Evolutionary conservation across 345 rosid genomes (phyloP), one percentile per base, ranked within the genome.

Genomic region (Euphorbia pulcherrima): DNA sequence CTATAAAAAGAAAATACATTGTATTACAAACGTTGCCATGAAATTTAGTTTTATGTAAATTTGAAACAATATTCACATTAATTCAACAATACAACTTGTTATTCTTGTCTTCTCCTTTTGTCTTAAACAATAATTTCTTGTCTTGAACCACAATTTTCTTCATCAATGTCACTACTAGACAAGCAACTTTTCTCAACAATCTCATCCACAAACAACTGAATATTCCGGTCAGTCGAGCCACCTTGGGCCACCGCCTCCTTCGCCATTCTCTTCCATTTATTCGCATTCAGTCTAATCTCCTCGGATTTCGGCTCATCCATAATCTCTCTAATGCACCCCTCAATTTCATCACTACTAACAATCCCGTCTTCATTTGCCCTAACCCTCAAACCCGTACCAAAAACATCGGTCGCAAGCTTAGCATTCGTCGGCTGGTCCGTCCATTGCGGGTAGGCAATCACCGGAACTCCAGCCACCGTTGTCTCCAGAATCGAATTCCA

Each of bases 391-490:
- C 88, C 88, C 2, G 73, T 72, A 39, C 72, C 74, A 13, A 82
- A 81, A 51, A 84, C 84, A 62, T 82, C 84, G 5, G 57, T 67
- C 0, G 82, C 28, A 55, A 82, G 85, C 73, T 83, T 84, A 0
- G 84, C 88, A 39, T 81, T 84, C 0, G 84, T 81, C 5, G 83
- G 85, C 68, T 84, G 91, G 73, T 87, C 91, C 2, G 75, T 69
- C 85, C 85, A 87, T 2, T 78, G 78, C 6, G 88, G 88, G 69
- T 50, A 77, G 17, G 79, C 84, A 2, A 86, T 69, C 28, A 83
- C 75, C 7, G 88, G 88, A 46, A 84, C 77, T 5, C 85, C 88
- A 0, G 84, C 71, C 2, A 17, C 62, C 1, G 80, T 64, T 4
- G 83, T 65, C 68, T 87, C 87, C 26, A 75, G 30, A 63, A 75